A percentile compares a stretch with the other conserved stretches of the same genome.
phyloP scores from a whole-genome alignment of 768 basidiomycete genomes.

The Lyophyllum atratum region DNA sequence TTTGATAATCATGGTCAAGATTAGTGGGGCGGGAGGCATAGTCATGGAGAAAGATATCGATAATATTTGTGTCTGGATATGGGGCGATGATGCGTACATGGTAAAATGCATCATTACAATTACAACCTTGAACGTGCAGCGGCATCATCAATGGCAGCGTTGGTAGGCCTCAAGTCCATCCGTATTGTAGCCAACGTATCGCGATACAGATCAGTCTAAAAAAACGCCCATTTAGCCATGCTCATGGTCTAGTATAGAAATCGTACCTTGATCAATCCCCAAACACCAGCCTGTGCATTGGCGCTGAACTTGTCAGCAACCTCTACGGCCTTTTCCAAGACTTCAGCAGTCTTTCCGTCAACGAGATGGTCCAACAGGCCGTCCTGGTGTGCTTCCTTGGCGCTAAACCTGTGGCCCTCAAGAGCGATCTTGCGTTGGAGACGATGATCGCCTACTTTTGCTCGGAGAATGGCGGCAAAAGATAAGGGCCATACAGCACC shows the following conservation, averaged over 20 bases:
- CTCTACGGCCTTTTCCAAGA: slow-evolving; percentile 65
- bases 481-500: slow-evolving; percentile 80
- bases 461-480: slow-evolving; percentile 61
- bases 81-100: background rate
- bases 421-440: slow-evolving; percentile 73
- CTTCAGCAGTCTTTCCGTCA: slow-evolving; percentile 55
- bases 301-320: slow-evolving; percentile 54
- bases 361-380: slow-evolving; percentile 76
- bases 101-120: background rate
- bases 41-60: background rate
- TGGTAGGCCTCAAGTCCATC: slow-evolving; percentile 37
- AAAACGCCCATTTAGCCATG: slow-evolving; percentile 5
- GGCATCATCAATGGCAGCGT: slow-evolving; percentile 45
- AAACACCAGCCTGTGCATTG: slow-evolving; percentile 61
- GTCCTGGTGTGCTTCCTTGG: slow-evolving; percentile 63
- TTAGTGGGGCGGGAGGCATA: background rate
- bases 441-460: slow-evolving; percentile 62
- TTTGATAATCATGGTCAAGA: no score
- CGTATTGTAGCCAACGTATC: slow-evolving; percentile 48
- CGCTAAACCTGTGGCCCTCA: slow-evolving; percentile 79
- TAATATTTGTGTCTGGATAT: background rate
- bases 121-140: slow-evolving; percentile 50
- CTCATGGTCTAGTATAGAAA: background rate
- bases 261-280: slow-evolving; percentile 71
- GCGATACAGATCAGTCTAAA: slow-evolving; percentile 56